Evolutionary conservation across 345 rosid species (phyloP).

Genomic region (Populus deltoides): DNA sequence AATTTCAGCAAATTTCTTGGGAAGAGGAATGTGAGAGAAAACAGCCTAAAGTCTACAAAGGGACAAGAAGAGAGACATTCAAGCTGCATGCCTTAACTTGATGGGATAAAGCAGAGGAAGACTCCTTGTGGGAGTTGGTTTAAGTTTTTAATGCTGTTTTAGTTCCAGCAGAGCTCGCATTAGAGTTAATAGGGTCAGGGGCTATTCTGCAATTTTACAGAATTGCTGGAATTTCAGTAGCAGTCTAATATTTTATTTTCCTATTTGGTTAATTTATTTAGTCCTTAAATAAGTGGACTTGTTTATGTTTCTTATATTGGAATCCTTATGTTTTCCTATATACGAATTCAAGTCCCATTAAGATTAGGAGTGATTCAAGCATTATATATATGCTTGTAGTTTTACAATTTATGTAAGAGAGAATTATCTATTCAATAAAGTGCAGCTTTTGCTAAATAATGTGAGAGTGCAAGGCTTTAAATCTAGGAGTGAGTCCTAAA

Average conservation of each 20-base stretch:
- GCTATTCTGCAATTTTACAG: neutral
- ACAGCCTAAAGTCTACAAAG: neutral
- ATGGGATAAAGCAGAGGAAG: neutral
- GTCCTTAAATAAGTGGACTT: neutral
- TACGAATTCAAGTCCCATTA: neutral
- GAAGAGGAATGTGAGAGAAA: neutral
- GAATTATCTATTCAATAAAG: neutral
- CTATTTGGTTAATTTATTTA: neutral
- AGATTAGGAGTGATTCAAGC: neutral
- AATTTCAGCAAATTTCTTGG: too few species aligned
- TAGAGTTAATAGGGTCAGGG: neutral
- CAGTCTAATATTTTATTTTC: neutral
- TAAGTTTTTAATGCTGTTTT: neutral
- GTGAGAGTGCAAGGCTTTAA: neutral
- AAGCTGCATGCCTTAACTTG: neutral
- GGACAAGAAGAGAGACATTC: neutral
- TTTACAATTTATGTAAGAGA: neutral
- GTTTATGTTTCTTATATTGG: neutral
- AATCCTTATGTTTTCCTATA: neutral
- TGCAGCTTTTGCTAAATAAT: neutral
- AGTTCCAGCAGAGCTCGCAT: neutral
- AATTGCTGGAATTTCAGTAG: neutral
- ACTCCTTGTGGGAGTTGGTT: neutral
- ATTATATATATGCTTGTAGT: neutral
- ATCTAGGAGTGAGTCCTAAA: neutral